Base-by-base conservation (phyloP, 148 eudicot species). In the Amaranthus cruentus region DNA sequence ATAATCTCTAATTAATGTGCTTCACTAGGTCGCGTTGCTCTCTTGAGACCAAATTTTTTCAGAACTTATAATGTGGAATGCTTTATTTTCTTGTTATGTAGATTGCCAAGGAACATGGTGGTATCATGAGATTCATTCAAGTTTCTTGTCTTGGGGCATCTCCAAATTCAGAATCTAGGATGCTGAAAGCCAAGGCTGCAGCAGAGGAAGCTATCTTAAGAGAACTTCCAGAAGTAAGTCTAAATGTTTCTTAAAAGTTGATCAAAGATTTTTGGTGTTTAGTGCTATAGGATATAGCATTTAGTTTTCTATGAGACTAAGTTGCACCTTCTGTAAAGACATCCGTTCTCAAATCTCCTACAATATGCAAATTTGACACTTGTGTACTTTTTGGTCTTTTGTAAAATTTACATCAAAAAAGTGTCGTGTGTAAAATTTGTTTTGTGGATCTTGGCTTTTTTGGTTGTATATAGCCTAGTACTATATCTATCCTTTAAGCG, bases 21-120 rank as follows among this genome's bases (percentile, higher is more conserved):
- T 64, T 14, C n/a, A 60, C 18, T 28, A 6, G 7, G 6, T 14
- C 66, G 18, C 12, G 21, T 0, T 6, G 18, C 38, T 11, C 43
- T 1, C 9, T 55, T 50, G 11, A 13, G 28, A 8, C 1, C 5
- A 74, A 5, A 11, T 47, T 63, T n/a, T 13, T 7, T 50, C 59
- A 14, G 43, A 42, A 15, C n/a, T 66, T 28, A 6, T 44, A 14
- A 7, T 12, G 42, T 56, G 55, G 62, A 49, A 46, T 60, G 56
- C 57, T 28, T 76, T 28, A 28, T 67, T 43, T 28, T 68, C 54
- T 55, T 68, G 15, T 68, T 66, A 9, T 83, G 82, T 86, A 94
- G 98, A 91, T 94, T 71, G 89, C 98, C 75, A 91, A 91, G 75
- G 96, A 94, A 80, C 98, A 94, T 72, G 98, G 98, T 79, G 98